These are phyloP conservation scores for Taiwanofungus camphoratus DNA, from an alignment of 1,284 basidiomycete species.

Conservation along the genomic window DNA sequence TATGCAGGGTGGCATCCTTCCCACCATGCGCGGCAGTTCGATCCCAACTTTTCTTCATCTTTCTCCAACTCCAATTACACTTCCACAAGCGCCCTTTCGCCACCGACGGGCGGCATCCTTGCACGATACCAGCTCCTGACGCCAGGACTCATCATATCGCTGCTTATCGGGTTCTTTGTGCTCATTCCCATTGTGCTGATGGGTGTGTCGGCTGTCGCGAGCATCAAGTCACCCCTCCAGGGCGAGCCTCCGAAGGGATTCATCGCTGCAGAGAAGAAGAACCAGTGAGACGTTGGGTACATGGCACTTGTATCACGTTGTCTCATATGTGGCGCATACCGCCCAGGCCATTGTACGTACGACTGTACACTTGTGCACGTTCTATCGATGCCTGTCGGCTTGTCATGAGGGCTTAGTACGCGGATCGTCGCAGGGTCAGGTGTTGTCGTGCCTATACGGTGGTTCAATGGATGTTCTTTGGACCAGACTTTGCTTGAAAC, in stretches of 20 bases:
- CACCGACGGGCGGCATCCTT: conserved; percentile 52
- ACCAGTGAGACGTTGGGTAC: conserved; percentile 41
- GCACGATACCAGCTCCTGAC: conserved; percentile 76
- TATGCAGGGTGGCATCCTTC: conserved; percentile 48
- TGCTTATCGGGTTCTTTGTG: conserved; percentile 67
- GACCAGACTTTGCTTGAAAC: too few relatives aligned
- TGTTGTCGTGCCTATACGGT: too few relatives aligned
- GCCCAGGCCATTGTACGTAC: background rate
- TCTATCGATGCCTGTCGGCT: too few relatives aligned
- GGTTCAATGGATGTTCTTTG: too few relatives aligned
- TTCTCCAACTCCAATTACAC: conserved; percentile 13
- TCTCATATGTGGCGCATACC: background rate
- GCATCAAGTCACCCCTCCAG: conserved; percentile 69
- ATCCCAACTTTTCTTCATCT: conserved; percentile 4
- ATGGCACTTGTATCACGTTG: background rate
- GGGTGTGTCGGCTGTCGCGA: conserved; percentile 64
- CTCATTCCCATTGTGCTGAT: conserved; percentile 66
- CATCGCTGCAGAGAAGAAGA: conserved; percentile 72
- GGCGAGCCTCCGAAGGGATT: conserved; percentile 62
- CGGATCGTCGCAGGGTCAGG: too few relatives aligned
- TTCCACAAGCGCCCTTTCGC: conserved; percentile 16
- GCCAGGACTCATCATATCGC: conserved; percentile 67
- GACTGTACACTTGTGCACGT: too few relatives aligned
- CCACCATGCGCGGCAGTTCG: conserved; percentile 16
- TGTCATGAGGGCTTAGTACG: too few relatives aligned